Evolutionary conservation across 192 early-diverging fungal species (phyloP).

Genomic region (Coemansia sp.): DNA sequence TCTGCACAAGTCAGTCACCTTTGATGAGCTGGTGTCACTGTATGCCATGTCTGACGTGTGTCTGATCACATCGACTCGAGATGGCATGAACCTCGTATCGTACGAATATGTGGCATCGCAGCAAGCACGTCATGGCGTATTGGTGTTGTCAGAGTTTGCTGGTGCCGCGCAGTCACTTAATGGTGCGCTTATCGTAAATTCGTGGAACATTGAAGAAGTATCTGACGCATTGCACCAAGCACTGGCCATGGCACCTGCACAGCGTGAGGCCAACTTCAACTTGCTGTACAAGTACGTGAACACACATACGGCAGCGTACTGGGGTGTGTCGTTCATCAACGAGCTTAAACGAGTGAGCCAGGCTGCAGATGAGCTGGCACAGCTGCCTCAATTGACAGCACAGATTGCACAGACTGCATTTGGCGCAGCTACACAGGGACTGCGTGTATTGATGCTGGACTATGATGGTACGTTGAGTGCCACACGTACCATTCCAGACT

Average conservation of each 20-base stretch:
- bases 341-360: conserved; percentile 71
- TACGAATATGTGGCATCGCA: conserved; percentile 98
- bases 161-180: conserved; percentile 98
- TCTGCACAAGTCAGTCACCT: conserved; percentile 92
- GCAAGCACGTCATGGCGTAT: conserved; percentile 87
- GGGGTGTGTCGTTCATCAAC: conserved; percentile 92
- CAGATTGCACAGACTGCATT: background rate
- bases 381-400: conserved; percentile 42
- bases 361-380: conserved; percentile 42
- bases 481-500: conserved; percentile 85
- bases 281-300: conserved; percentile 93
- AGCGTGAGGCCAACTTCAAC: conserved; percentile 77
- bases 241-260: conserved; percentile 84
- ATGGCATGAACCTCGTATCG: conserved; percentile 99
- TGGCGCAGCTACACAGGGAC: background rate
- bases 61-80: conserved; percentile 93
- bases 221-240: conserved; percentile 86
- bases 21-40: conserved; percentile 92
- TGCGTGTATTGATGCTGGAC: conserved; percentile 82
- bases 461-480: conserved; percentile 96
- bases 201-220: conserved; percentile 98
- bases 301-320: conserved; percentile 96
- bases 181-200: conserved; percentile 96
- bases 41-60: conserved; percentile 97
- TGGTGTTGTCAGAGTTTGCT: conserved; percentile 97